Evolutionary conservation across 2,329 filamentous ascomycete genomes (phyloP).

Genomic region (Cladophialophora psammophila): DNA sequence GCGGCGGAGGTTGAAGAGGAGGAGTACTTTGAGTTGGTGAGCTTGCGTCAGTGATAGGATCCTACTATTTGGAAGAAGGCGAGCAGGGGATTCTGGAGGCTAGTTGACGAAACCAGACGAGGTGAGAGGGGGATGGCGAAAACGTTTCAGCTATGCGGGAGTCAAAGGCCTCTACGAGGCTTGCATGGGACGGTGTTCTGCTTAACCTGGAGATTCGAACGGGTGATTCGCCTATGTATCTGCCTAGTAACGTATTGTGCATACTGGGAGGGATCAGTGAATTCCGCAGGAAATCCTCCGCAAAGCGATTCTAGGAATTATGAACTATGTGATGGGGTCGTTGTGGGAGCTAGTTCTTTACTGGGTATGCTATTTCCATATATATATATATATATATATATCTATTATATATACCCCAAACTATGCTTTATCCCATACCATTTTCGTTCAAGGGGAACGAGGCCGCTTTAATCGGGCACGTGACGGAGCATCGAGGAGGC

Average conservation of each 20-base stretch:
- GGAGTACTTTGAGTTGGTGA: slow-evolving; percentile 61
- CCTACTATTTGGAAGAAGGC: neutral
- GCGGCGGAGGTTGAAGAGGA: slow-evolving; percentile 62
- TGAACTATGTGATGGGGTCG: neutral
- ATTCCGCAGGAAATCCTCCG: neutral
- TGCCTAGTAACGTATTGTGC: too few species aligned
- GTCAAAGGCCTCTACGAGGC: neutral
- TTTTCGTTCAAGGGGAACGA: too few species aligned
- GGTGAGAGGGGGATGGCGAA: neutral
- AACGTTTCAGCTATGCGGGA: neutral
- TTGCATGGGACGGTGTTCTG: neutral
- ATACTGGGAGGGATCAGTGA: neutral
- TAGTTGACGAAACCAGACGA: neutral
- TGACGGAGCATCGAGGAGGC: too few species aligned
- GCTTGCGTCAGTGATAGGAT: neutral
- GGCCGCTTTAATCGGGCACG: too few species aligned
- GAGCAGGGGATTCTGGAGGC: neutral
- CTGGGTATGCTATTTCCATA: neutral
- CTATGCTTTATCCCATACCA: too few species aligned
- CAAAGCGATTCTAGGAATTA: neutral
- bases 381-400: too few species aligned
- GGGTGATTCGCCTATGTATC: neutral
- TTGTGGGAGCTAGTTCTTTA: neutral
- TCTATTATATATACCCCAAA: too few species aligned
- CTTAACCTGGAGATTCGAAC: neutral